Conservation (phyloP, 2,329 filamentous ascomycete genomes). For the Fusarium euwallaceae region DNA sequence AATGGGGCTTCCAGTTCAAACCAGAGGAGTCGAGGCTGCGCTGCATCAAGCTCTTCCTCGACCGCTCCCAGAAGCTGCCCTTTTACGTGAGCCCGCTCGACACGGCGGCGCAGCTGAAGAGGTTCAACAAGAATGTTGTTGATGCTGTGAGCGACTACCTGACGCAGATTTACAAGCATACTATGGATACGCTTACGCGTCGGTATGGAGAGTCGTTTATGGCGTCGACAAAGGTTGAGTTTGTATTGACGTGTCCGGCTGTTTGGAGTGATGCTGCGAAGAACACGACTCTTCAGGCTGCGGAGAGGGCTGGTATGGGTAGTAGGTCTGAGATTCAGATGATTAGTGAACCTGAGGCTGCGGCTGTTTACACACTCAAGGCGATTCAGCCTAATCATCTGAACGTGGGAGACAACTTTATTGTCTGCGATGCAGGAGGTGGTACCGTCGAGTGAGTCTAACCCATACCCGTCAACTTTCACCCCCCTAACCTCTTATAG, state of each 20-base stretch:
- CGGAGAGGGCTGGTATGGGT: slow-evolving; percentile 84
- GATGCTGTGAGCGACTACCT: slow-evolving; percentile 86
- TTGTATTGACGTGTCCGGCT: slow-evolving; percentile 84
- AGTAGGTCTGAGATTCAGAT: slow-evolving; percentile 77
- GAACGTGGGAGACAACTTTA: slow-evolving; percentile 75
- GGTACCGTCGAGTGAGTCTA: slow-evolving; percentile 73
- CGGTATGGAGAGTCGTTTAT: slow-evolving; percentile 85
- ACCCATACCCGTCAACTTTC: background rate
- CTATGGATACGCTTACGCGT: slow-evolving; percentile 80
- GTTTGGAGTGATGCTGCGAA: slow-evolving; percentile 91
- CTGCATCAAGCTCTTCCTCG: slow-evolving; percentile 88
- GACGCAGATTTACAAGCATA: slow-evolving; percentile 80
- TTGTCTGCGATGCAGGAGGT: slow-evolving; percentile 74
- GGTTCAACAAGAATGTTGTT: slow-evolving; percentile 80
- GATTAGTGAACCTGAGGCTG: slow-evolving; percentile 85
- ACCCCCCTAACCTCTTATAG: slow-evolving; percentile 51
- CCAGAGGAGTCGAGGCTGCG: slow-evolving; percentile 81
- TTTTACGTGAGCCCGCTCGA: slow-evolving; percentile 85
- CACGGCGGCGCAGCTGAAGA: slow-evolving; percentile 81
- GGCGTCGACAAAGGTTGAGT: slow-evolving; percentile 80
- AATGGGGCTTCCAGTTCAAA: slow-evolving; percentile 88
- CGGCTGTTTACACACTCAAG: slow-evolving; percentile 83
- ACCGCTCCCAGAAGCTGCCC: slow-evolving; percentile 83
- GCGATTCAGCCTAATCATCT: slow-evolving; percentile 82
- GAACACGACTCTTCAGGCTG: slow-evolving; percentile 82